Evolutionary conservation across 1,284 basidiomycete species (phyloP), one percentile per base, ranked within the genome.

Genomic region (Pascua guehoae): DNA sequence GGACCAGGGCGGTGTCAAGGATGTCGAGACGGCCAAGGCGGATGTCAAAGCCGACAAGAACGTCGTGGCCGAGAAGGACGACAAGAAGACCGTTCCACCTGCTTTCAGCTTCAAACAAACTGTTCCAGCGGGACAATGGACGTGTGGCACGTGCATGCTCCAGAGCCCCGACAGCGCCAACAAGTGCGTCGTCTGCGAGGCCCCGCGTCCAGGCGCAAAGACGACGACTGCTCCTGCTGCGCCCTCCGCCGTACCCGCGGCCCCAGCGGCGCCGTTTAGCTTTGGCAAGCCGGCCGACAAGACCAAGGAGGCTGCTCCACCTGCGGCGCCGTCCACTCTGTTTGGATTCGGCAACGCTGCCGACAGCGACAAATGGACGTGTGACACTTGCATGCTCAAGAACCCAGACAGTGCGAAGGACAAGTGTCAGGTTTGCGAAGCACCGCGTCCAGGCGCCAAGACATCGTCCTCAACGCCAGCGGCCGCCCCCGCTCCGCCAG

Each of bases 171-270:
- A 71, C 68, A 11, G 80, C 78, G 4, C 76, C 67, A 64, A 67
- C 40, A 82, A 84, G 65, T 86, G 85, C 64, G 76, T 73, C 0
- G 62, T 82, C 17, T 86, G 85, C 59, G 83, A 84, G 40, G 61
- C 77, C 2, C 77, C 79, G 1, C 71, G 77, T 15, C 71, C 68
- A 39, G 64, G 48, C 66, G 70, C 18, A 45, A 45, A 24, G 44
- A 24, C 18, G 44, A 45, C 17, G 32, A 10, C 46, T 46, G 11
- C 46, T 39, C 15, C 47, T 37, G 4, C 38, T 12, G 14, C 36
- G 41, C 15, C 36, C 14, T 45, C 55, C 7, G 40, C 49, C 14
- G 39, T 43, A 3, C 44, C 54, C 11, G 44, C 42, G 14, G 16
- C 47, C 1, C 16, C 47, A 10, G 41, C 52, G 2, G 18, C 45